Base-by-base conservation (phyloP, 768 basidiomycete species). In the Lentinula lateritia region DNA sequence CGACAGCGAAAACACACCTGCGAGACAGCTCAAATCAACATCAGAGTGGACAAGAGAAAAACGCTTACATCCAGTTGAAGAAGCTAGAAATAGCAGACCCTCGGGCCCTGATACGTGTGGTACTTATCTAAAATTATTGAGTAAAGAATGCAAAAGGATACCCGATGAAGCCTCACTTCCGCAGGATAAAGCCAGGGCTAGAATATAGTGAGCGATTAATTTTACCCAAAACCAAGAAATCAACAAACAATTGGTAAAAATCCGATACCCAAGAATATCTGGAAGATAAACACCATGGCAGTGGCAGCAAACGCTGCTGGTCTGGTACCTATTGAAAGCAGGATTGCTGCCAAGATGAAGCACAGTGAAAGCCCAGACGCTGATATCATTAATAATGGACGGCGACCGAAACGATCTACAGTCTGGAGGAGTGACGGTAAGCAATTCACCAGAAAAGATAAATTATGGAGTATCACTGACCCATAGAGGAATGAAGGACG, bases 401-500 rank as follows among this genome's bases (percentile, higher is more conserved):
- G 73, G n/a, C 77, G 66, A 38, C 76, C 76, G 58, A 71, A 76
- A 34, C 77, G 73, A 63, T 77, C 75, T 6, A 78, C 71, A 6
- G 75, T 77, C 76, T 76, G 32, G 34, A 23, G 50, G 52, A 36
- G n/a, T n/a, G n/a, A 12, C 28, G 28, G 35, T 12, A n/a, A 54
- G 34, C 7, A 56, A 38, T 34, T 38, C 32, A 45, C 23, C 15
- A 6, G 9, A 0, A 46, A 48, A 9, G 13, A 39, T 45, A 28
- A 57, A 38, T n/a, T 42, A 35, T 35, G 62, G 64, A 18, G 18
- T 32, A 41, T 23, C 9, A 12, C 55, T 45, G 34, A 73, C 74
- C 75, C 73, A 75, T 3, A 74, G 72, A 3, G 75, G 76, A 63
- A 76, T 75, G 60, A 78, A 78, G 0, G 76, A 77, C 12, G 76